These are phyloP conservation scores for Prunus mira DNA, from an alignment of 306 rosid species.

Conservation along the genomic window DNA sequence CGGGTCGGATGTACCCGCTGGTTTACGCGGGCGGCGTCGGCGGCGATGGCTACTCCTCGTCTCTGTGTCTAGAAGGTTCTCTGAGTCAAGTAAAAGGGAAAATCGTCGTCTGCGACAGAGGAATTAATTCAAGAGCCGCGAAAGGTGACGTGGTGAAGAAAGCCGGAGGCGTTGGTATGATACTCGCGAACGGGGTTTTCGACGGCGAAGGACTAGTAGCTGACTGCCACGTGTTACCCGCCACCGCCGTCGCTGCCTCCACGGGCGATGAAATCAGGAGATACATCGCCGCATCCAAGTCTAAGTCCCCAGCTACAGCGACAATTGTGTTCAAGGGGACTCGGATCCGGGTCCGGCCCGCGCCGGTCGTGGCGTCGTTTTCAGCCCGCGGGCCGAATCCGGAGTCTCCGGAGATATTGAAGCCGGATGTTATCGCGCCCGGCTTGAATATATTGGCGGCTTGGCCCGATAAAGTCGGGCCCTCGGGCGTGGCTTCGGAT, in stretches of 20 bases:
- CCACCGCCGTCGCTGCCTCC: constrained; percentile 69
- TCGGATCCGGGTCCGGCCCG: constrained; percentile 68
- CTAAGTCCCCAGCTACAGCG: constrained; percentile 37
- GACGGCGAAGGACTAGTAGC: constrained; percentile 94
- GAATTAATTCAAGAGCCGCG: constrained; percentile 75
- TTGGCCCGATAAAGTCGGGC: constrained; percentile 88
- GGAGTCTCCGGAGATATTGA: constrained; percentile 72
- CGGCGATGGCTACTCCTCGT: constrained; percentile 76
- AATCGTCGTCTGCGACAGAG: constrained; percentile 79
- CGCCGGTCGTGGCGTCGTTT: constrained; percentile 88
- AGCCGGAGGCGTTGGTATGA: constrained; percentile 87
- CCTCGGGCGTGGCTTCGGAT: constrained; percentile 72
- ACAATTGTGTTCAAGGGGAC: constrained; percentile 76
- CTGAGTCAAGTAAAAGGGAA: constrained; percentile 69
- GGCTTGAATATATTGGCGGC: constrained; percentile 92
- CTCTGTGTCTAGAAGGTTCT: constrained; percentile 78
- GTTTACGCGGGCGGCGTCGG: constrained; percentile 66
- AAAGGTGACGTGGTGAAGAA: constrained; percentile 84
- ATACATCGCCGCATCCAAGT: constrained; percentile 40
- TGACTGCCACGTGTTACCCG: constrained; percentile 83
- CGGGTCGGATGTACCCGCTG: constrained; percentile 67
- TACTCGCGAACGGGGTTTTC: constrained; percentile 73
- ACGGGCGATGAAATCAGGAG: constrained; percentile 62
- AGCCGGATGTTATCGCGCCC: constrained; percentile 87
- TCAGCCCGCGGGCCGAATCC: constrained; percentile 93